phyloP scores from a whole-genome alignment of 257 asterid species.

The Scutellaria minor region DNA sequence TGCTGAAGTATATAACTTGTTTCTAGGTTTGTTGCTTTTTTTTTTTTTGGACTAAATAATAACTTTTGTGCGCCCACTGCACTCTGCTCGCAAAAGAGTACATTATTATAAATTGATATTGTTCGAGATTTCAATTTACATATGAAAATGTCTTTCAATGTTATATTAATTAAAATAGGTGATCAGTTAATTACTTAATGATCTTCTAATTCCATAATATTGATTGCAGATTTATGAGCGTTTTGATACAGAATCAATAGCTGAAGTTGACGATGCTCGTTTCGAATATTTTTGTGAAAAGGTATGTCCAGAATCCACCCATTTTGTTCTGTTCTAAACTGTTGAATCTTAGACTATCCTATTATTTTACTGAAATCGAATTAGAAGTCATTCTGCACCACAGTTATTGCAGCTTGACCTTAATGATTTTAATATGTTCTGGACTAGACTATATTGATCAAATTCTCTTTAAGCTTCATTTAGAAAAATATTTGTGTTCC shows the following conservation, averaged over 20 bases:
- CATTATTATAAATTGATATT: neutral
- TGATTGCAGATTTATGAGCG: constrained; percentile 76
- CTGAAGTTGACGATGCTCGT: constrained; percentile 77
- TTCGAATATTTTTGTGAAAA: constrained; percentile 73
- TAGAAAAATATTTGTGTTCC: neutral
- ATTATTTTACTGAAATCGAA: constrained; percentile 20
- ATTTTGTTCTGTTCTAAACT: constrained; percentile 25
- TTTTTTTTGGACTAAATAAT: neutral
- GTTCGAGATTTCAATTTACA: constrained; percentile 16
- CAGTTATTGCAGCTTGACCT: constrained; percentile 5
- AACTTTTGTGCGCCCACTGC: constrained; percentile 8
- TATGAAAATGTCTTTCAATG: neutral
- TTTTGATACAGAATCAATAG: constrained; percentile 62
- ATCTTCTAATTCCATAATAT: constrained; percentile 25
- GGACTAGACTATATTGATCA: neutral
- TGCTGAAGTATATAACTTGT: neutral
- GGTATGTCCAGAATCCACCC: constrained; percentile 49
- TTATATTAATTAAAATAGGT: neutral
- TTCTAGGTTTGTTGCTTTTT: neutral
- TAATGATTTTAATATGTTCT: constrained; percentile 1
- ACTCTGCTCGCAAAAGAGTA: neutral
- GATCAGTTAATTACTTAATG: constrained; percentile 22
- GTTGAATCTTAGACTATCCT: constrained; percentile 13
- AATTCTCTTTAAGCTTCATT: neutral
- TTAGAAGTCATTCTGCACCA: constrained; percentile 9